Percentiles rank a stretch among this genome's conserved stretches.
Conservation (phyloP, 805 yeast genomes). For the Cyberlindnera suaveolens region DNA sequence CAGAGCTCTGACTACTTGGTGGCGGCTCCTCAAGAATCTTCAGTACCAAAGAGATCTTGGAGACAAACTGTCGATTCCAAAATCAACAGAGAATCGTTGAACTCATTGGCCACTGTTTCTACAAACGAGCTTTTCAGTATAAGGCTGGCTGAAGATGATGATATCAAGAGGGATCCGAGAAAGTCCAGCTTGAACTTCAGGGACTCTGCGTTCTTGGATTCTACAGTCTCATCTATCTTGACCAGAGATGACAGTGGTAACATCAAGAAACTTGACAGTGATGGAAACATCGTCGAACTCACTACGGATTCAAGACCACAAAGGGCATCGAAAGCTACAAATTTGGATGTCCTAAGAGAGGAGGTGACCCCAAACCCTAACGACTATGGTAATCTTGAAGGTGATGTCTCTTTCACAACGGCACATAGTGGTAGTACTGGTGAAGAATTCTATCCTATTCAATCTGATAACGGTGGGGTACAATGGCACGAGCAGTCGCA, state of each 20-base stretch:
- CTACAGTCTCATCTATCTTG: conserved; percentile 21
- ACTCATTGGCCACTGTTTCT: conserved; percentile 76
- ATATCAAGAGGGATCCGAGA: conserved; percentile 36
- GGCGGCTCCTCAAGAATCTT: conserved; percentile 12
- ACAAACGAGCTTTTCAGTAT: conserved; percentile 80
- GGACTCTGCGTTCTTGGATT: conserved; percentile 34
- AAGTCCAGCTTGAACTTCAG: conserved; percentile 34
- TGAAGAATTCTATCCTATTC: conserved; percentile 23
- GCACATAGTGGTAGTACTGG: conserved; percentile 15
- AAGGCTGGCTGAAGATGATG: conserved; percentile 59
- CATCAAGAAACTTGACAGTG: conserved; percentile 22
- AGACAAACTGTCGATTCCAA: conserved; percentile 33
- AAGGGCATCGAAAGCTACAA: conserved; percentile 18
- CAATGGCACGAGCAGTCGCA: conserved; percentile 17
- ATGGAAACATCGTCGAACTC: conserved; percentile 23
- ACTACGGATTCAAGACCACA: conserved; percentile 8
- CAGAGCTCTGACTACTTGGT: conserved; percentile 35
- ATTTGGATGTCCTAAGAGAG: conserved; percentile 21
- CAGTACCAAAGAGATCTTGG: conserved; percentile 51
- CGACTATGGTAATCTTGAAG: conserved; percentile 1
- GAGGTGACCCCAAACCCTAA: conserved; percentile 15
- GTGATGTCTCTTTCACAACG: conserved; percentile 20
- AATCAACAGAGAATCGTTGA: conserved; percentile 52
- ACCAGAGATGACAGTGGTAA: conserved; percentile 25
- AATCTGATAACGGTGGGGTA: conserved; percentile 13